Percentiles rank a stretch among this genome's conserved stretches.
These are phyloP conservation scores for Podila horticola DNA, from an alignment of 192 early-diverging fungal genomes.

Conservation along the genomic window DNA sequence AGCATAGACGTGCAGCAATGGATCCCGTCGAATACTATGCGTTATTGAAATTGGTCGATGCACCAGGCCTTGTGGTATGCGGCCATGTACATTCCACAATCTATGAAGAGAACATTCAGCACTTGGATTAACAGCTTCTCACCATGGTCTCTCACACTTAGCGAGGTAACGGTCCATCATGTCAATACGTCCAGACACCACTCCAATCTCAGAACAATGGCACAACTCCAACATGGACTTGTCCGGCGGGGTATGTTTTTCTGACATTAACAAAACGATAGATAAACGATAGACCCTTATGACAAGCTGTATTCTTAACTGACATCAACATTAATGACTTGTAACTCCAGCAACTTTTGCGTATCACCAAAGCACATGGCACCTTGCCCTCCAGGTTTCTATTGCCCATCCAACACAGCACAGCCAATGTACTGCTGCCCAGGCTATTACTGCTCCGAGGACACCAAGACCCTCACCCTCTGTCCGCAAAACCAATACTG, in stretches of 20 bases:
- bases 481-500: slow-evolving; percentile 69
- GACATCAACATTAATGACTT: neutral
- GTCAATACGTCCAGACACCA: slow-evolving; percentile 47
- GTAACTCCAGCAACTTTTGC: slow-evolving; percentile 20
- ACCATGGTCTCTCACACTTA: neutral
- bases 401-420: slow-evolving; percentile 60
- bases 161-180: slow-evolving; percentile 22
- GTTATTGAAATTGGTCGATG: slow-evolving; percentile 38
- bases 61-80: slow-evolving; percentile 37
- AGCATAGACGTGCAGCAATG: neutral
- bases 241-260: slow-evolving; percentile 38
- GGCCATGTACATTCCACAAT: neutral
- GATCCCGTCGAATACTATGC: slow-evolving; percentile 49
- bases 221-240: slow-evolving; percentile 32
- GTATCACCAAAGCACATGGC: slow-evolving; percentile 41
- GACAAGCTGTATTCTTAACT: neutral
- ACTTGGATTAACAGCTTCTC: neutral
- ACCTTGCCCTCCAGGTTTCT: slow-evolving; percentile 56
- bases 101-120: no score
- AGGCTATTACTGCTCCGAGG: slow-evolving; percentile 65
- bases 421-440: slow-evolving; percentile 71
- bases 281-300: neutral
- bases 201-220: neutral
- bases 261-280: neutral
- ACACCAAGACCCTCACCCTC: slow-evolving; percentile 48